Conservation (phyloP, 306 rosid species). For the Clitoria ternatea region DNA sequence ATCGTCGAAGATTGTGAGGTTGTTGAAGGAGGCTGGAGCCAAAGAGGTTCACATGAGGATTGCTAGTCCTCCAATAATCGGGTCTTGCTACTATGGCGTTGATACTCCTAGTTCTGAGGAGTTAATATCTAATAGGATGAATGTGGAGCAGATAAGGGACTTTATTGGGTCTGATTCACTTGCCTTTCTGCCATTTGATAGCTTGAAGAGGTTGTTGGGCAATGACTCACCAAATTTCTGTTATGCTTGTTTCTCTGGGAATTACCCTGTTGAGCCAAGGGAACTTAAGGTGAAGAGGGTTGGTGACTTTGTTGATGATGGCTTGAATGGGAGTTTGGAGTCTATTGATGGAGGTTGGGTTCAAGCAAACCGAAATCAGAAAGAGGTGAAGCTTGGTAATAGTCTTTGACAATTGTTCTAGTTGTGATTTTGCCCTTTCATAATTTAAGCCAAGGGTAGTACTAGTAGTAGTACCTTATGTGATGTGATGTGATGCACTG, state of each 20-base stretch:
- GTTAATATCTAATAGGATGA: constrained; percentile 88
- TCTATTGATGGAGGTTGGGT: constrained; percentile 87
- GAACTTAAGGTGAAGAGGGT: constrained; percentile 82
- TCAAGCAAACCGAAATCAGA: constrained; percentile 47
- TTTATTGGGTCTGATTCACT: constrained; percentile 92
- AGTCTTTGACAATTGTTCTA: neutral
- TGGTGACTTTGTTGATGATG: constrained; percentile 91
- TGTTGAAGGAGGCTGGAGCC: constrained; percentile 91
- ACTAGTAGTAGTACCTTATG: no score
- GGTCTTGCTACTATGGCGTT: constrained; percentile 90
- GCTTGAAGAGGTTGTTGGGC: constrained; percentile 54
- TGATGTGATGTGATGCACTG: neutral
- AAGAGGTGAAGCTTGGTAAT: constrained; percentile 24
- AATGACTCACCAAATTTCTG: constrained; percentile 57
- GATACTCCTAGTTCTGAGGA: constrained; percentile 96
- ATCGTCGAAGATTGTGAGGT: constrained; percentile 83
- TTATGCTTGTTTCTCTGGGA: constrained; percentile 92
- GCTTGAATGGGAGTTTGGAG: constrained; percentile 75
- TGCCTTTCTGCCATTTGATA: constrained; percentile 72
- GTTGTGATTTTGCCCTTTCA: neutral
- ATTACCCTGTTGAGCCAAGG: constrained; percentile 88
- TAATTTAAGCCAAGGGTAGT: no score
- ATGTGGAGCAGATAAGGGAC: constrained; percentile 71
- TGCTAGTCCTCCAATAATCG: constrained; percentile 90
- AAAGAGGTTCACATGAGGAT: constrained; percentile 98